A percentile compares a stretch with the other conserved stretches of the same genome.
phyloP scores from a whole-genome alignment of 108 stramenopile species.

The Parietichytrium sp. region DNA sequence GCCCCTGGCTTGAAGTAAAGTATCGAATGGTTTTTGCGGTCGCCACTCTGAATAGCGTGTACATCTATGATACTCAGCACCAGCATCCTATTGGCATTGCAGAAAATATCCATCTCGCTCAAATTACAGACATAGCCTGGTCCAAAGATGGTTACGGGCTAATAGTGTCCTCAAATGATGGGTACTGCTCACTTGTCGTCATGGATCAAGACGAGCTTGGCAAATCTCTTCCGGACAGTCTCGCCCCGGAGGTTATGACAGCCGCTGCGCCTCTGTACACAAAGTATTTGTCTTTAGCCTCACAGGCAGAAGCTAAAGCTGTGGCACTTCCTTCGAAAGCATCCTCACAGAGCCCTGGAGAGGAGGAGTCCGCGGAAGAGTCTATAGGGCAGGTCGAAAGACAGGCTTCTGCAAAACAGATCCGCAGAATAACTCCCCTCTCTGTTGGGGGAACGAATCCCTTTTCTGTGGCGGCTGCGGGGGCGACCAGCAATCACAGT shows the following conservation, averaged over 20 bases:
- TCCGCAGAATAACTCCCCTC: too few species aligned
- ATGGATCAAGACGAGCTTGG: conserved; percentile 53
- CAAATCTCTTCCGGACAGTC: conserved; percentile 27
- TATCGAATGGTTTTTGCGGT: conserved; percentile 61
- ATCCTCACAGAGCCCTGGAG: too few species aligned
- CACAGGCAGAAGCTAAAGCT: too few species aligned
- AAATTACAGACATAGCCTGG: conserved; percentile 62
- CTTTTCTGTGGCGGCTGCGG: too few species aligned
- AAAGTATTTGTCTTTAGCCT: too few species aligned
- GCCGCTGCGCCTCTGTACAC: too few species aligned
- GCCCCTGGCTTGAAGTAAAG: conserved; percentile 48
- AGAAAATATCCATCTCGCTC: conserved; percentile 53
- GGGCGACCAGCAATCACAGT: too few species aligned
- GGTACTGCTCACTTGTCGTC: conserved; percentile 54
- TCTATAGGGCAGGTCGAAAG: too few species aligned
- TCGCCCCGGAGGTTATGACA: conserved; percentile 52
- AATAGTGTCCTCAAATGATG: conserved; percentile 55
- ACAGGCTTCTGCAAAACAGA: too few species aligned
- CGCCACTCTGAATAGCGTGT: conserved; percentile 52
- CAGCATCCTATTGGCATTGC: conserved; percentile 47
- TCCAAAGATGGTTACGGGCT: conserved; percentile 39
- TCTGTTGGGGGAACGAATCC: too few species aligned
- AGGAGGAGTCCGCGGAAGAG: too few species aligned
- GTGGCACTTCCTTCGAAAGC: too few species aligned
- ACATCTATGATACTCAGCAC: conserved; percentile 65